phyloP scores from a whole-genome alignment of 352 stramenopile species.

The Phytopythium delawarense region DNA sequence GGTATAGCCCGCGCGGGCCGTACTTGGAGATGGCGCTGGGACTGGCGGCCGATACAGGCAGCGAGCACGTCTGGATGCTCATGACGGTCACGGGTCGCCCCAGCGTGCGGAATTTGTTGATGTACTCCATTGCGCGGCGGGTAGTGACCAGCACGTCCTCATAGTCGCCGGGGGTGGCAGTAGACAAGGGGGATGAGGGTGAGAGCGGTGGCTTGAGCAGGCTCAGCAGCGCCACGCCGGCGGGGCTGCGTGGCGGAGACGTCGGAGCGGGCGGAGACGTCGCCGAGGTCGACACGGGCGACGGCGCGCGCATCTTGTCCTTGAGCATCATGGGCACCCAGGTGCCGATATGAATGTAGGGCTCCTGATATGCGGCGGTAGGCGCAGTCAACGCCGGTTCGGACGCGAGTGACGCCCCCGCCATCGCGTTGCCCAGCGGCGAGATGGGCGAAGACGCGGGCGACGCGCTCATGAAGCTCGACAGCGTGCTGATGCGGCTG shows the following conservation, averaged over 20 bases:
- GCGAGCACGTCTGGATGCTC: slow-evolving; percentile 57
- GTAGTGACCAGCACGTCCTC: slow-evolving; percentile 69
- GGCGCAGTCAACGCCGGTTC: background rate
- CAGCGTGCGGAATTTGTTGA: slow-evolving; percentile 52
- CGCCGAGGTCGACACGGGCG: background rate
- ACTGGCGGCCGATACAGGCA: slow-evolving; percentile 57
- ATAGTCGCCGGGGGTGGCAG: slow-evolving; percentile 22
- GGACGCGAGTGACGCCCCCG: background rate
- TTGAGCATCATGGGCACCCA: slow-evolving; percentile 65
- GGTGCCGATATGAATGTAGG: slow-evolving; percentile 75
- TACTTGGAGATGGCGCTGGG: slow-evolving; percentile 64
- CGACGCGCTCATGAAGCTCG: slow-evolving; percentile 6
- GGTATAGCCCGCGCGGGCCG: slow-evolving; percentile 49
- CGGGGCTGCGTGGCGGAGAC: slow-evolving; percentile 2
- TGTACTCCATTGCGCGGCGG: slow-evolving; percentile 55
- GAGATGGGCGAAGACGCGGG: slow-evolving; percentile 15
- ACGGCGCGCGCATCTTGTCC: slow-evolving; percentile 18
- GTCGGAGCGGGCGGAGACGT: background rate
- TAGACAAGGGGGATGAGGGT: background rate
- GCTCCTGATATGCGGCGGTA: slow-evolving; percentile 38
- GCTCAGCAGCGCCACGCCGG: slow-evolving; percentile 11
- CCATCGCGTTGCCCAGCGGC: slow-evolving; percentile 26
- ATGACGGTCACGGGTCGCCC: slow-evolving; percentile 61
- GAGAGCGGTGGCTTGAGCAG: slow-evolving; percentile 24
- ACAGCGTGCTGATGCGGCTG: slow-evolving; percentile 18